Evolutionary conservation across 768 basidiomycete species (phyloP).

Genomic region (Calocybe gangraenosa): DNA sequence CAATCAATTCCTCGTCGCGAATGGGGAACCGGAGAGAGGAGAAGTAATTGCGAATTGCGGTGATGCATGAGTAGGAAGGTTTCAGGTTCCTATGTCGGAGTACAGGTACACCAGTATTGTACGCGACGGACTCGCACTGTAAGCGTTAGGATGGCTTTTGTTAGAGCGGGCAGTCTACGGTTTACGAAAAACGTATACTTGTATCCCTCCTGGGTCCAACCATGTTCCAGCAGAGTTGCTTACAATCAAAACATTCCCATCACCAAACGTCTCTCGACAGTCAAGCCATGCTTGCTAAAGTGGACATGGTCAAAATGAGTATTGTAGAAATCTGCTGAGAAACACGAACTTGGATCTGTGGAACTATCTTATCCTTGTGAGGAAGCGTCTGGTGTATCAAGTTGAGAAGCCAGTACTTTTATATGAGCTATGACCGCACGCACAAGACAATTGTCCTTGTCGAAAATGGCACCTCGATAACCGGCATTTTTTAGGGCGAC

Average conservation of each 20-base stretch:
- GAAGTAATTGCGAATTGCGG: conserved; percentile 73
- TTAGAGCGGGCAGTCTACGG: neutral
- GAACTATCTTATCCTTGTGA: conserved; percentile 68
- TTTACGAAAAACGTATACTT: conserved; percentile 55
- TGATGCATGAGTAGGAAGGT: conserved; percentile 75
- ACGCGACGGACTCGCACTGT: conserved; percentile 83
- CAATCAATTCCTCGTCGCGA: conserved; percentile 59
- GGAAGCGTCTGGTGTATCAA: conserved; percentile 67
- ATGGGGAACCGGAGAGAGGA: conserved; percentile 52
- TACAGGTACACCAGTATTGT: conserved; percentile 77
- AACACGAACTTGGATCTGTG: conserved; percentile 61
- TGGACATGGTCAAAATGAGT: neutral
- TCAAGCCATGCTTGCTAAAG: conserved; percentile 71
- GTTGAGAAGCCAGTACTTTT: neutral
- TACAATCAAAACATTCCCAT: conserved; percentile 80
- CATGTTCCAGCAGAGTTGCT: conserved; percentile 91
- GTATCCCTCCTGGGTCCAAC: conserved; percentile 72
- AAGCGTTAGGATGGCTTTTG: conserved; percentile 1
- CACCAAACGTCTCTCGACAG: conserved; percentile 69
- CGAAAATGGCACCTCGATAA: conserved; percentile 88
- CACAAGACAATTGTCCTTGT: conserved; percentile 97
- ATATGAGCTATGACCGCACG: conserved; percentile 20
- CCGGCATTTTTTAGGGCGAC: conserved; percentile 64
- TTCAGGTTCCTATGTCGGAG: conserved; percentile 75
- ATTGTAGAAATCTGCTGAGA: neutral